Evolutionary conservation across 768 basidiomycete genomes (phyloP).

Genomic region (Podaxis sp.): DNA sequence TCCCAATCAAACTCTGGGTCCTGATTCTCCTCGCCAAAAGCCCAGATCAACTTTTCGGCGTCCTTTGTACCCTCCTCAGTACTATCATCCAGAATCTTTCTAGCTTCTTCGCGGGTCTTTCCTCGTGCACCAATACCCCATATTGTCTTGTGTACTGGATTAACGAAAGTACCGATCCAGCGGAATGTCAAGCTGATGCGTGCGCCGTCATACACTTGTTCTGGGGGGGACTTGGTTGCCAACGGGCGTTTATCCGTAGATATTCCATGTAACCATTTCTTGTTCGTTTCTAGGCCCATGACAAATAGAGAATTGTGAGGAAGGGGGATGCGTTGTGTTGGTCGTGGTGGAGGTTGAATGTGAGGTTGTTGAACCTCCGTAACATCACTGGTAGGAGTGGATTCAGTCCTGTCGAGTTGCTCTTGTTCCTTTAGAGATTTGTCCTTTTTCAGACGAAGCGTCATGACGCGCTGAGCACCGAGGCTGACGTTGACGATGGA

Average conservation of each 20-base stretch:
- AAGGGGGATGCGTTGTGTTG: conserved; percentile 65
- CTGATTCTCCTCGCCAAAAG: conserved; percentile 22
- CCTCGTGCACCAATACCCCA: conserved; percentile 74
- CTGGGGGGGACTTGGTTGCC: conserved; percentile 50
- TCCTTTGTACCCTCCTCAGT: conserved; percentile 10
- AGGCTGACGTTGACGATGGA: conserved; percentile 81
- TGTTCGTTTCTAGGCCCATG: conserved; percentile 72
- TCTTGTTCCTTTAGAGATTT: conserved; percentile 21
- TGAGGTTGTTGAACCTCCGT: conserved; percentile 3
- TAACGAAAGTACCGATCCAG: conserved; percentile 74
- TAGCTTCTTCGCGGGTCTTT: conserved; percentile 56
- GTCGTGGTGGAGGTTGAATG: conserved; percentile 28
- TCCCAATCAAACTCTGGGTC: conserved; percentile 20
- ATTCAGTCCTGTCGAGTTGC: background rate
- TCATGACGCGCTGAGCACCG: conserved; percentile 78
- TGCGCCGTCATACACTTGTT: conserved; percentile 55
- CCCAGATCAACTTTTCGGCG: conserved; percentile 9
- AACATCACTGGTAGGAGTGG: background rate
- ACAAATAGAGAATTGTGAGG: conserved; percentile 86
- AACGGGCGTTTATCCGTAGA: conserved; percentile 71
- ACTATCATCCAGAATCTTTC: conserved; percentile 17
- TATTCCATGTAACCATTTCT: conserved; percentile 75
- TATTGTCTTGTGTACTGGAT: conserved; percentile 47
- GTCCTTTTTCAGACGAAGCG: conserved; percentile 66
- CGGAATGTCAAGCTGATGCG: conserved; percentile 83